Conservation (phyloP, 257 asterid species). For the Nicotiana otophora region DNA sequence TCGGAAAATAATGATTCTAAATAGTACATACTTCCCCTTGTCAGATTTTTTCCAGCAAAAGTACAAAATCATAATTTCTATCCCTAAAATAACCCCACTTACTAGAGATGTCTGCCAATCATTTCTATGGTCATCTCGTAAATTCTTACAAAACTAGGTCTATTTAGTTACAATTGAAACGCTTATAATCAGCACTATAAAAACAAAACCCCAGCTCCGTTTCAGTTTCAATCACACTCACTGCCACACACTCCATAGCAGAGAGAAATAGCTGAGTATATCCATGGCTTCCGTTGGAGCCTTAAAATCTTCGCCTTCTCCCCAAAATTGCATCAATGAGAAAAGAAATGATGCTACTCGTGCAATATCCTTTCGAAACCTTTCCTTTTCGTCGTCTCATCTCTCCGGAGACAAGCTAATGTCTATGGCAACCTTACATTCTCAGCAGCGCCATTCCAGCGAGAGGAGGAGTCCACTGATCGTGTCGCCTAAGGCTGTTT, state of each 20-base stretch:
- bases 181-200: neutral
- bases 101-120: neutral
- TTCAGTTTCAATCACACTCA: neutral
- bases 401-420: slow-evolving; percentile 34
- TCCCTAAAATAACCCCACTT: slow-evolving; percentile 16
- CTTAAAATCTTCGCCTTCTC: neutral
- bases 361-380: slow-evolving; percentile 33
- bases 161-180: neutral
- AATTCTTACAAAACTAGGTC: neutral
- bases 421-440: slow-evolving; percentile 3
- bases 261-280: neutral
- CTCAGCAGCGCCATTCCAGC: slow-evolving; percentile 24
- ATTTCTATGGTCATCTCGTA: neutral
- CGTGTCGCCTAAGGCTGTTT: slow-evolving; percentile 81
- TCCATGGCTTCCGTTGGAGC: slow-evolving; percentile 20
- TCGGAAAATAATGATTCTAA: neutral
- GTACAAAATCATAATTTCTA: neutral
- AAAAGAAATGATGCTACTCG: slow-evolving; percentile 18
- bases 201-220: neutral
- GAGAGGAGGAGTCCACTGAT: slow-evolving; percentile 32
- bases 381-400: slow-evolving; percentile 52
- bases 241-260: slow-evolving; percentile 7
- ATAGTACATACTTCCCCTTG: neutral
- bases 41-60: neutral
- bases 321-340: slow-evolving; percentile 2